Conservation (phyloP, 148 eudicot genomes). For the Cornus kousa region DNA sequence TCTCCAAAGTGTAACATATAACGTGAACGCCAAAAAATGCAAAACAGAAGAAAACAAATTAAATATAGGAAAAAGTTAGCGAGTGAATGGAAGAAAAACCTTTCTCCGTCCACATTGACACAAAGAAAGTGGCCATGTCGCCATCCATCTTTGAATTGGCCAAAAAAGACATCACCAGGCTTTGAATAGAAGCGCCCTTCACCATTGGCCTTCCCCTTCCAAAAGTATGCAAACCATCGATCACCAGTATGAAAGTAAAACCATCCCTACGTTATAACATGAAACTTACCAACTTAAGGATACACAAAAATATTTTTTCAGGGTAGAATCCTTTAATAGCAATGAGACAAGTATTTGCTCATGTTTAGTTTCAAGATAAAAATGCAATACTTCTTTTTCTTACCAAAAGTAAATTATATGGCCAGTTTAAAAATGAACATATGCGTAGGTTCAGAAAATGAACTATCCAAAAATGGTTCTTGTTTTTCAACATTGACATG, state of each 20-base stretch:
- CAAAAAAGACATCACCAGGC: conserved; percentile 80
- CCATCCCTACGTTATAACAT: conserved; percentile 63
- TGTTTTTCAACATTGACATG: neutral
- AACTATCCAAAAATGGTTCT: no score
- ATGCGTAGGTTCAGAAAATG: neutral
- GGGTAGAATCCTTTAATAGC: neutral
- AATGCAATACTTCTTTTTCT: neutral
- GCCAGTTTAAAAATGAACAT: neutral
- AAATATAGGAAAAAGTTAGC: neutral
- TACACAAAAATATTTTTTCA: neutral
- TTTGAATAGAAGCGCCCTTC: conserved; percentile 93
- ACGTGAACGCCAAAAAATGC: no score
- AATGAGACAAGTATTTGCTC: neutral
- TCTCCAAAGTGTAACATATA: neutral
- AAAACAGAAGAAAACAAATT: no score
- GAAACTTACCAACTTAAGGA: conserved; percentile 5
- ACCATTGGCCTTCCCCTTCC: conserved; percentile 97
- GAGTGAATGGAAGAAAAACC: conserved; percentile 38
- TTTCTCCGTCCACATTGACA: conserved; percentile 67
- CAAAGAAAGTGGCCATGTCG: conserved; percentile 83
- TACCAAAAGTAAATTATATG: neutral
- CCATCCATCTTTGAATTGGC: conserved; percentile 90
- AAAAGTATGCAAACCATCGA: conserved; percentile 95
- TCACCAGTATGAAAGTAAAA: conserved; percentile 92
- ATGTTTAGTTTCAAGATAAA: neutral